phyloP scores from a whole-genome alignment of 1,139 yeast species.

The Debaryomyces robertsiae region DNA sequence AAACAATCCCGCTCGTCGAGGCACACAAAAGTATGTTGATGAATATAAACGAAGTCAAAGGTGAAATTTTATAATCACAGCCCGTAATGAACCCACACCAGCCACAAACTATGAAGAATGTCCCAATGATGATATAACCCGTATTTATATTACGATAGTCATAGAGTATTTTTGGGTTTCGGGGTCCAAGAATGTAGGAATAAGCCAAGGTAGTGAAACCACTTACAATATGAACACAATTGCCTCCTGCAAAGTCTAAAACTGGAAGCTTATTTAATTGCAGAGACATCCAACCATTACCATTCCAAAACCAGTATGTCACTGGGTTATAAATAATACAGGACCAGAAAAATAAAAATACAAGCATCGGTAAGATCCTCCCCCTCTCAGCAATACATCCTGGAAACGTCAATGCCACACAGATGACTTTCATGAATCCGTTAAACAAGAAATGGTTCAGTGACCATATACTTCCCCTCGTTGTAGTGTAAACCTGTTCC shows the following conservation, averaged over 20 bases:
- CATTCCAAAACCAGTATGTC: slow-evolving; percentile 68
- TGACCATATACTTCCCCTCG: slow-evolving; percentile 44
- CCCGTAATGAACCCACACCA: slow-evolving; percentile 52
- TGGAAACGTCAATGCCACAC: slow-evolving; percentile 58
- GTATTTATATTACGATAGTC: slow-evolving; percentile 43
- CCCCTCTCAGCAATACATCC: slow-evolving; percentile 63
- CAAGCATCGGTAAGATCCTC: slow-evolving; percentile 51
- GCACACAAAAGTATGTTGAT: slow-evolving; percentile 41
- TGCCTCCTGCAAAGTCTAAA: slow-evolving; percentile 67
- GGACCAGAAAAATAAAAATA: slow-evolving; percentile 59
- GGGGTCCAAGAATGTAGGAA: slow-evolving; percentile 58
- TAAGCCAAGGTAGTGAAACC: slow-evolving; percentile 64
- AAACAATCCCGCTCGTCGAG: slow-evolving; percentile 37
- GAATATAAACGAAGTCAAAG: slow-evolving; percentile 35
- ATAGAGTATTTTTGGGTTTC: slow-evolving; percentile 42
- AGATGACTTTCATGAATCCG: slow-evolving; percentile 53
- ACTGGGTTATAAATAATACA: slow-evolving; percentile 62
- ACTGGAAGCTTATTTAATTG: slow-evolving; percentile 47
- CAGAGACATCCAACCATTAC: slow-evolving; percentile 56
- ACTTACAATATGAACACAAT: slow-evolving; percentile 62
- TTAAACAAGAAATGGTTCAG: slow-evolving; percentile 50
- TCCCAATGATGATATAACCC: slow-evolving; percentile 54
- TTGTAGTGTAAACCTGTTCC: slow-evolving; percentile 29
- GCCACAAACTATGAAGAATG: slow-evolving; percentile 42
- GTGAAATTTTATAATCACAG: slow-evolving; percentile 45